These are phyloP conservation scores for Ceriops tagal DNA, from an alignment of 345 rosid species.

Conservation along the genomic window DNA sequence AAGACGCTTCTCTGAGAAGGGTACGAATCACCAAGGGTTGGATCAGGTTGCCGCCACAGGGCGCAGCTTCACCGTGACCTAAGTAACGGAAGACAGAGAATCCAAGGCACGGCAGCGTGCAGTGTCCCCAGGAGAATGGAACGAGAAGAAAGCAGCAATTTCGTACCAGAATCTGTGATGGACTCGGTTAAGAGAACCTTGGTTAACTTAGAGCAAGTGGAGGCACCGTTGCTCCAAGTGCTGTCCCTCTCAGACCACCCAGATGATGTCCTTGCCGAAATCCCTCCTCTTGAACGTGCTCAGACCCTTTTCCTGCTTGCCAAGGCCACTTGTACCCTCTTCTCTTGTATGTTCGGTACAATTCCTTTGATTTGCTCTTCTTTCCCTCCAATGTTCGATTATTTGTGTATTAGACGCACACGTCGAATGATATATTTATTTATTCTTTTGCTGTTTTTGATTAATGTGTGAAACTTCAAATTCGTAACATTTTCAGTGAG, in stretches of 20 bases:
- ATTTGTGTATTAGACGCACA: neutral
- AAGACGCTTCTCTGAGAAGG: too few species aligned
- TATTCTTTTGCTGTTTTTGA: neutral
- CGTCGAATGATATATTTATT: neutral
- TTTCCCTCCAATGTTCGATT: neutral
- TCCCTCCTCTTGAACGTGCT: slow-evolving; percentile 75
- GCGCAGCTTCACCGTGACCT: too few species aligned
- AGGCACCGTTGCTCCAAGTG: slow-evolving; percentile 51
- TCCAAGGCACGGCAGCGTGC: too few species aligned
- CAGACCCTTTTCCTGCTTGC: slow-evolving; percentile 58
- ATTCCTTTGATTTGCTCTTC: neutral
- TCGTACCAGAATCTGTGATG: slow-evolving; percentile 57
- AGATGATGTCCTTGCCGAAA: slow-evolving; percentile 47
- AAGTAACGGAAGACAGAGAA: too few species aligned
- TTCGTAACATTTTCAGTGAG: slow-evolving; percentile 48
- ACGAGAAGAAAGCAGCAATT: slow-evolving; percentile 26
- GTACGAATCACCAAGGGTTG: too few species aligned
- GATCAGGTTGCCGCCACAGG: too few species aligned
- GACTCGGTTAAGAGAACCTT: slow-evolving; percentile 60
- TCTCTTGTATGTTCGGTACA: slow-evolving; percentile 37
- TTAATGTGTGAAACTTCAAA: neutral
- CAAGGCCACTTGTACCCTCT: slow-evolving; percentile 62
- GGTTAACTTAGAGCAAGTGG: slow-evolving; percentile 39
- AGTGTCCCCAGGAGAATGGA: slow-evolving; percentile 1
- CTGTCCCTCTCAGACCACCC: slow-evolving; percentile 49